Conservation (phyloP, 2,329 filamentous ascomycete genomes). For the Aureobasidium sp. region DNA sequence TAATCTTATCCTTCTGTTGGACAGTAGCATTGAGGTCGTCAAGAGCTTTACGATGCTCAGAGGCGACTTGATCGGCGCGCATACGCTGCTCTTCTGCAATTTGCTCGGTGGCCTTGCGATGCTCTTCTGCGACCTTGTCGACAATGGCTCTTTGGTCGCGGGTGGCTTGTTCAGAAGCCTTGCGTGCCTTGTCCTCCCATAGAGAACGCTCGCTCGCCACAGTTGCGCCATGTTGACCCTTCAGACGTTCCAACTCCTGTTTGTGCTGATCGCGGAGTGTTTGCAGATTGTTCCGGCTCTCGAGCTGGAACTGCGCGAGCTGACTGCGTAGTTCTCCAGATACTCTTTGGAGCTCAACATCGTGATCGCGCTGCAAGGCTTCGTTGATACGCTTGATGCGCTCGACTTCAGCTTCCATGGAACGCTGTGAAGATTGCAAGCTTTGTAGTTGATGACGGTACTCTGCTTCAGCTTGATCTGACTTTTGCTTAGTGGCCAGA, state of each 20-base stretch:
- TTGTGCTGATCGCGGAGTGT: slow-evolving; percentile 31
- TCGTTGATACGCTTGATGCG: slow-evolving; percentile 61
- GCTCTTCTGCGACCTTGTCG: slow-evolving; percentile 15
- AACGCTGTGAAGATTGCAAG: slow-evolving; percentile 13
- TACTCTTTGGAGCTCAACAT: slow-evolving; percentile 33
- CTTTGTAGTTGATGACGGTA: slow-evolving; percentile 43
- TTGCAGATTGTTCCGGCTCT: slow-evolving; percentile 20
- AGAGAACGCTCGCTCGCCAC: slow-evolving; percentile 25
- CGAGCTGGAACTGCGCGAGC: slow-evolving; percentile 40
- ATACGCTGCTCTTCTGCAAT: slow-evolving; percentile 15
- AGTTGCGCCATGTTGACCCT: slow-evolving; percentile 27
- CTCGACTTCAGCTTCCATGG: slow-evolving; percentile 32
- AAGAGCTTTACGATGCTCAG: slow-evolving; percentile 16
- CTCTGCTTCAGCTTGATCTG: slow-evolving; percentile 66
- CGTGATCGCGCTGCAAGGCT: slow-evolving; percentile 59
- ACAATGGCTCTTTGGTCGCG: slow-evolving; percentile 10
- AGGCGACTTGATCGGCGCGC: not conserved
- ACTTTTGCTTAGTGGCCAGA: slow-evolving; percentile 44
- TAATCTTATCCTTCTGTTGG: not conserved
- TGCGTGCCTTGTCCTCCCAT: slow-evolving; percentile 15
- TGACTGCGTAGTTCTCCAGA: slow-evolving; percentile 31
- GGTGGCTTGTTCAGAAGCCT: slow-evolving; percentile 14
- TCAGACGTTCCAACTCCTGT: slow-evolving; percentile 20
- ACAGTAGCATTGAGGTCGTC: not conserved
- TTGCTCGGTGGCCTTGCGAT: slow-evolving; percentile 16